These are phyloP conservation scores for Fusarium udum DNA, from an alignment of 2,329 filamentous ascomycete genomes.

Conservation along the genomic window DNA sequence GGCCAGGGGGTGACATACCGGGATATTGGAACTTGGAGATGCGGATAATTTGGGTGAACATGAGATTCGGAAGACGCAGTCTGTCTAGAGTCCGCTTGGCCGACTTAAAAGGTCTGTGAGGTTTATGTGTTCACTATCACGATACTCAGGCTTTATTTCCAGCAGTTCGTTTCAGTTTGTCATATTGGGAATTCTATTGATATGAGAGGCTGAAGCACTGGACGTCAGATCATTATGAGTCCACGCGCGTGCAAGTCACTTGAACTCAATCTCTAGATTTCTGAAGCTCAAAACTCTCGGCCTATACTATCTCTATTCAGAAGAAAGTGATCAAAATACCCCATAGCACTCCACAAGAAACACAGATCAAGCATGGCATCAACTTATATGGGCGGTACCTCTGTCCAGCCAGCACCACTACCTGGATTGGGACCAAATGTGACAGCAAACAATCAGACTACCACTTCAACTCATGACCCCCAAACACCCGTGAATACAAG, in stretches of 20 bases:
- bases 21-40: background rate
- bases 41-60: background rate
- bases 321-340: rapidly evolving
- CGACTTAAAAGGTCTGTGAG: background rate
- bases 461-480: background rate
- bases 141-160: background rate
- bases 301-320: background rate
- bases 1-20: background rate
- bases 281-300: background rate
- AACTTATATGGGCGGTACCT: background rate
- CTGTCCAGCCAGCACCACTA: background rate
- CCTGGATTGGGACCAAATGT: background rate
- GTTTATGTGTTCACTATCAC: background rate
- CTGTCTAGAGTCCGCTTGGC: background rate
- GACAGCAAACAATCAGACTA: background rate
- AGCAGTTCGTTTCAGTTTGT: background rate
- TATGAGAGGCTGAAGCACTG: no score
- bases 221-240: background rate
- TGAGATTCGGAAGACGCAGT: background rate
- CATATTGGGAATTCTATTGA: background rate
- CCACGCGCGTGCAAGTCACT: background rate
- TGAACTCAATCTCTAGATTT: background rate
- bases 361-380: background rate
- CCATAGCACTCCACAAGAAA: background rate
- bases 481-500: background rate